These are phyloP conservation scores for Blastobotrys proliferans DNA, from an alignment of 1,139 yeast genomes.

Conservation along the genomic window DNA sequence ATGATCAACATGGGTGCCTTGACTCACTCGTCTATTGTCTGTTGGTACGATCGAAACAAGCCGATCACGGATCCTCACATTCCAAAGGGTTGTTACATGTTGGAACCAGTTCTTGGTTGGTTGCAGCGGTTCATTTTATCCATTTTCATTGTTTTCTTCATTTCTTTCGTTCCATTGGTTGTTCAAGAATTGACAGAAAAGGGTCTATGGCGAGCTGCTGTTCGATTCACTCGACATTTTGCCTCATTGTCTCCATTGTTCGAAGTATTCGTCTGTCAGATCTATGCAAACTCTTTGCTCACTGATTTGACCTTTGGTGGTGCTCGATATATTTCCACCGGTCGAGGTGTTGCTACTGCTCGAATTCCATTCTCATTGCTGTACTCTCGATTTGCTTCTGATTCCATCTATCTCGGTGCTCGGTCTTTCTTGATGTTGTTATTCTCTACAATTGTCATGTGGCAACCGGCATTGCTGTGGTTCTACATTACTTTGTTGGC, in stretches of 20 bases:
- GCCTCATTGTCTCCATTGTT: constrained; percentile 91
- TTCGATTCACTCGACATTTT: constrained; percentile 87
- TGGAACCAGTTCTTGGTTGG: constrained; percentile 92
- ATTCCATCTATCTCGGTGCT: constrained; percentile 95
- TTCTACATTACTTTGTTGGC: constrained; percentile 96
- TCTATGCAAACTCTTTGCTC: constrained; percentile 84
- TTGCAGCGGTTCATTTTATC: constrained; percentile 95
- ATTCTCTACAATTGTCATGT: constrained; percentile 87
- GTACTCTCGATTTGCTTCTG: constrained; percentile 95
- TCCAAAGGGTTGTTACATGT: constrained; percentile 93
- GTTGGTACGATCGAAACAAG: constrained; percentile 75
- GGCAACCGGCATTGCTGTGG: constrained; percentile 98
- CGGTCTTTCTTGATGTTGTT: constrained; percentile 83
- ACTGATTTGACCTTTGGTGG: constrained; percentile 98
- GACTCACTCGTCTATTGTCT: constrained; percentile 84
- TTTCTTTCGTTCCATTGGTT: constrained; percentile 91
- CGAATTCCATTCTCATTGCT: constrained; percentile 95
- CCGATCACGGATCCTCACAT: constrained; percentile 81
- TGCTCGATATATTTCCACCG: constrained; percentile 98
- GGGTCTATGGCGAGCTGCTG: constrained; percentile 94
- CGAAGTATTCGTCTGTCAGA: constrained; percentile 98
- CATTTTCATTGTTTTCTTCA: constrained; percentile 97
- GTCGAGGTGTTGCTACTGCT: constrained; percentile 99
- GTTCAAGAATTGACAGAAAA: constrained; percentile 97
- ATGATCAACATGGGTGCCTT: constrained; percentile 86